Evolutionary conservation across 208 protist genomes (phyloP), one percentile per base, ranked within the genome.

Genomic region (Crithidia mellificae): DNA sequence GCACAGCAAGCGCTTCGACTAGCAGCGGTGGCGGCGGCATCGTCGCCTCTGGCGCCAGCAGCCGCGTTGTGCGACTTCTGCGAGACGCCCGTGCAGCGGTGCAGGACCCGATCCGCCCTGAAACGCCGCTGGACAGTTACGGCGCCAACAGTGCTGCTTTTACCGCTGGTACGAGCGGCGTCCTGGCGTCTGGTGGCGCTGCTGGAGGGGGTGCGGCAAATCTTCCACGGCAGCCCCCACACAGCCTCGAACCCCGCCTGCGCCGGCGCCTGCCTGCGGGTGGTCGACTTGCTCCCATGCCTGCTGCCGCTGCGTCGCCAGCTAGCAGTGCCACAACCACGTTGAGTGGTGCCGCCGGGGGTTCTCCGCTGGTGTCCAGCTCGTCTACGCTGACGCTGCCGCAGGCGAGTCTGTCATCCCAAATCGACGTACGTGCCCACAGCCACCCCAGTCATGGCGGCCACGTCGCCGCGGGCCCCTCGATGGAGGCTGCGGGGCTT

Each of bases 71-170:
- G 2, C 80, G 86, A 22, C 77, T 86, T 29, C 78, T 92, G 54
- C 74, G 77, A 2, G 83, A 92, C 39, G 82, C 86, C 1, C 82
- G 86, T 11, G 86, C 86, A 9, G 62, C 78, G 2, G 83, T 88
- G 65, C 68, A 69, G 19, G 70, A 52, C 36, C 83, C 78, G 15
- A 74, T 78, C 43, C 83, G 83, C 2, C 80, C 83, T 1, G 83
- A 85, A 68, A 92, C 86, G 15, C 86, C 86, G 2, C 25, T 74
- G 7, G 71, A 76, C 32, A 34, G 24, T 15, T 66, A 57, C 20
- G 38, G 68, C 2, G 49, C 39, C 9, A n/a, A n/a, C n/a, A n/a
- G n/a, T n/a, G n/a, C n/a, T n/a, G n/a, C n/a, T n/a, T n/a, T n/a
- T n/a, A n/a, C n/a, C n/a, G n/a, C n/a, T n/a, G n/a, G n/a, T n/a